Evolutionary conservation across 208 protist species (phyloP).

Genomic region (Vickermania spadyakhi): DNA sequence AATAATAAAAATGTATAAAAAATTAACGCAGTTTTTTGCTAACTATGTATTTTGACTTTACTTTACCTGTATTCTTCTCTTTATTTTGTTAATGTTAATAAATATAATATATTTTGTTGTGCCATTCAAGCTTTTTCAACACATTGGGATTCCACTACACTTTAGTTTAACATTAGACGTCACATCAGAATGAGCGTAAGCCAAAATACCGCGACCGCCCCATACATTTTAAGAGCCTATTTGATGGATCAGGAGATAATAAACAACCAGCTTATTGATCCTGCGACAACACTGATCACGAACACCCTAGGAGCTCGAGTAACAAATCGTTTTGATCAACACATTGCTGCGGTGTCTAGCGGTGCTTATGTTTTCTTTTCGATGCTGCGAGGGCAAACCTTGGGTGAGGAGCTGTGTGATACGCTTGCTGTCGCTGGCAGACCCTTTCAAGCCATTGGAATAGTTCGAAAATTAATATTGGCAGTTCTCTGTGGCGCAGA

Average conservation of each 20-base stretch:
- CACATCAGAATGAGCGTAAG: too few species aligned
- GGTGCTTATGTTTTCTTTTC: slow-evolving; percentile 63
- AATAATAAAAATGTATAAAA: too few species aligned
- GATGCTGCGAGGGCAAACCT: slow-evolving; percentile 61
- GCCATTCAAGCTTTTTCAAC: too few species aligned
- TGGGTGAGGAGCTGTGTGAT: slow-evolving; percentile 86
- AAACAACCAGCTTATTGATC: slow-evolving; percentile 45
- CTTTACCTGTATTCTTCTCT: too few species aligned
- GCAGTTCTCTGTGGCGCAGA: slow-evolving; percentile 44
- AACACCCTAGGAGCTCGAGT: slow-evolving; percentile 58
- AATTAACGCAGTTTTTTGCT: too few species aligned
- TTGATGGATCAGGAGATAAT: slow-evolving; percentile 82
- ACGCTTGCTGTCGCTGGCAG: slow-evolving; percentile 46
- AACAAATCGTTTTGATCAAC: slow-evolving; percentile 62
- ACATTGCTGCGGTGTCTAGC: slow-evolving; percentile 36
- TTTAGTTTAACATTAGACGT: too few species aligned
- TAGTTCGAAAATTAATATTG: slow-evolving; percentile 35
- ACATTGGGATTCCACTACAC: too few species aligned
- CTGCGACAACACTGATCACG: slow-evolving; percentile 61
- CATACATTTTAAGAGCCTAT: slow-evolving; percentile 70
- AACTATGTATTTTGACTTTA: too few species aligned
- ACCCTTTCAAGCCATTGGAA: slow-evolving; percentile 32
- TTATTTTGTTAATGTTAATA: too few species aligned
- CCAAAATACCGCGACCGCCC: slow-evolving; percentile 72
- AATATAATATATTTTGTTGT: too few species aligned